Evolutionary conservation across 257 asterid species (phyloP), one percentile per base, ranked within the genome.

Genomic region (Datura wrightii): DNA sequence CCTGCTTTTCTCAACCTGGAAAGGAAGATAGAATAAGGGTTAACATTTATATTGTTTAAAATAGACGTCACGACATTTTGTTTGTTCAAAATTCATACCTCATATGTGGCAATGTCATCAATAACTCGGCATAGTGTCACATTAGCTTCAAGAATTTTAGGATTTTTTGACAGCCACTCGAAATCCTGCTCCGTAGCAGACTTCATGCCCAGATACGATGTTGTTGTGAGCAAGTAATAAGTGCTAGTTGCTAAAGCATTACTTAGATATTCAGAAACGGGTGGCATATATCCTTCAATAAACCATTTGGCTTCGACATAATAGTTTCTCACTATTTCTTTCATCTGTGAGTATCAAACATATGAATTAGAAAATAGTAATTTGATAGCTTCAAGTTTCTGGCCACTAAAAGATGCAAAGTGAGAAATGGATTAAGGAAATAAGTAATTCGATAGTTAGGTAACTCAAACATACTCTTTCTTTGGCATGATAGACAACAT

Each of bases 1-100:
- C 80, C 89, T 87, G 37, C 82, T 34, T 79, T 93, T 90, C 90
- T 91, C 93, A n/a, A 87, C 71, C 94, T 91, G 9, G 0, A 63
- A 24, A 62, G n/a, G 8, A 1, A 18, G 41, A 52, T 13, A 60
- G 31, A 13, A 8, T 14, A 24, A 11, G 54, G 1, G 10, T 37
- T 4, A 52, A 13, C 19, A 6, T 24, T 53, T 24, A 36, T 2
- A 19, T 19, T 9, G 14, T 3, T 9, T 19, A 6, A 60, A 60
- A 6, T n/a, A 0, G 2, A 24, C 1, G 5, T 19, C 5, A 5
- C 67, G 19, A 60, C 1, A 19, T 6, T 62, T 19, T 2, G 4
- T 62, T 10, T 24, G 41, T 9, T 31, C 16, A 62, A 24, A 24
- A 24, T 39, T 6, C 11, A 10, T 87, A 89, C 90, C 88, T 90